phyloP scores from a whole-genome alignment of 352 stramenopile species.

The Globisporangium carolinianum region DNA sequence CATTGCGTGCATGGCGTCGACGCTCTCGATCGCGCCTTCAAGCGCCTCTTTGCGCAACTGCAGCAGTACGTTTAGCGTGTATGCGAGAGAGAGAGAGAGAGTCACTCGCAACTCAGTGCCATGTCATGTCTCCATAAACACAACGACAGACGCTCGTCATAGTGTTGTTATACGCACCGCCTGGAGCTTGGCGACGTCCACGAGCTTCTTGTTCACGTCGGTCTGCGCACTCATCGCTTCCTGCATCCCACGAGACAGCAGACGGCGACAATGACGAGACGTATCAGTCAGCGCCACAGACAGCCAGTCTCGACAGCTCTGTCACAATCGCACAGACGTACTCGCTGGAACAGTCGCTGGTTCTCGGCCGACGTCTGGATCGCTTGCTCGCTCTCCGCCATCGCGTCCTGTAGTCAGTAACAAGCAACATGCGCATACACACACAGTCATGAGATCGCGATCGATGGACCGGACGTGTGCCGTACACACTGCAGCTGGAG shows the following conservation, averaged over 20 bases:
- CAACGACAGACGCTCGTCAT: not conserved
- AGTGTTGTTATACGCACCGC: conserved; percentile 22
- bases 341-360: conserved; percentile 51
- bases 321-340: conserved; percentile 2
- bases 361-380: conserved; percentile 45
- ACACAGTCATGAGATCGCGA: not conserved
- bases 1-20: conserved; percentile 61
- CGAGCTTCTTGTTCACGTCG: conserved; percentile 54
- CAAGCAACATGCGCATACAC: not conserved
- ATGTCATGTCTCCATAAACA: too few species aligned
- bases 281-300: not conserved
- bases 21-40: conserved; percentile 53
- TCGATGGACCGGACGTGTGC: too few species aligned
- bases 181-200: conserved; percentile 61
- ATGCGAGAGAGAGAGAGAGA: not conserved
- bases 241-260: conserved; percentile 7
- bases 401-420: conserved; percentile 20
- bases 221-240: conserved; percentile 46
- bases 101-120: not conserved
- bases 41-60: conserved; percentile 71
- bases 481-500: too few species aligned
- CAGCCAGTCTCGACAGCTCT: too few species aligned
- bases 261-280: not conserved
- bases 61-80: not conserved
- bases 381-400: conserved; percentile 50